These are phyloP conservation scores for Alternaria angustiovoidea DNA, from an alignment of 2,329 filamentous ascomycete species.

Conservation along the genomic window DNA sequence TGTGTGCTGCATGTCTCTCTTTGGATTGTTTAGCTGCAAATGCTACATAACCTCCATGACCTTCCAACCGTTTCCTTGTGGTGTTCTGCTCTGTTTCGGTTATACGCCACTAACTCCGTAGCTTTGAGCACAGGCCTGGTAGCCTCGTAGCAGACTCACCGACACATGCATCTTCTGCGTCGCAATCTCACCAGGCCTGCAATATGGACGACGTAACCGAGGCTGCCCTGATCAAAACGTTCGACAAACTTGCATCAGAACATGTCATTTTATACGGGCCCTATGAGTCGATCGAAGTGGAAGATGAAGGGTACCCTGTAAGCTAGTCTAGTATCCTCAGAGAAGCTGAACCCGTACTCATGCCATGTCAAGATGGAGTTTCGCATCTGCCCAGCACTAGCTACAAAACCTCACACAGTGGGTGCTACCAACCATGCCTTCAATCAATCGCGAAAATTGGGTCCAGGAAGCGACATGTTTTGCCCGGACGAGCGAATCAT, in stretches of 20 bases:
- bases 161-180: conserved; percentile 4
- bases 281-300: conserved; percentile 26
- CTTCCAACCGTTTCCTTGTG: background rate
- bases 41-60: conserved; percentile 13
- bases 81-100: conserved; percentile 5
- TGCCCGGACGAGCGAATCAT: conserved; percentile 55
- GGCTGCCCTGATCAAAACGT: conserved; percentile 22
- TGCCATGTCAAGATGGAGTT: conserved; percentile 39
- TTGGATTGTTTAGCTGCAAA: conserved; percentile 17
- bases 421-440: conserved; percentile 30
- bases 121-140: conserved; percentile 16
- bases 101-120: conserved; percentile 13
- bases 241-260: conserved; percentile 39
- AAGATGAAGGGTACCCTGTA: conserved; percentile 41
- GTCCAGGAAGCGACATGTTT: conserved; percentile 53
- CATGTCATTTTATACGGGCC: conserved; percentile 36
- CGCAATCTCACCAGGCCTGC: background rate
- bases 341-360: background rate
- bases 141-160: conserved; percentile 12
- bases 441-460: conserved; percentile 34
- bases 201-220: conserved; percentile 26
- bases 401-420: conserved; percentile 41
- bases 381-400: conserved; percentile 40
- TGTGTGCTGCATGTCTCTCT: conserved; percentile 10
- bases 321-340: background rate